Conservation (phyloP, 495 filamentous ascomycete genomes). For the Parathielavia appendiculata region DNA sequence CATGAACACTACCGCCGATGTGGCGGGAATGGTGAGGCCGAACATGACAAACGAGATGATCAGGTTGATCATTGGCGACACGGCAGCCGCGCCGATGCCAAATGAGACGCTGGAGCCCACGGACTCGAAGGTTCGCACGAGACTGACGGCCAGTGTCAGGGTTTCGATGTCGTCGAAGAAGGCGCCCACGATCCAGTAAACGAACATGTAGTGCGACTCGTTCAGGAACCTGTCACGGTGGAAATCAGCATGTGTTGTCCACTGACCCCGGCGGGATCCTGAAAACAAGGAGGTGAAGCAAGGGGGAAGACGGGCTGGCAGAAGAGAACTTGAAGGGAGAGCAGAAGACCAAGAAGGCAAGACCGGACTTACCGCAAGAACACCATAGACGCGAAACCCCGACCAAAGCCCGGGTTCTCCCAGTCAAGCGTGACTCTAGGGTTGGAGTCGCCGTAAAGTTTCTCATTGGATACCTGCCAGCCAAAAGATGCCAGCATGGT, state of each 20-base stretch:
- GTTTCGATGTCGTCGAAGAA: constrained; percentile 48
- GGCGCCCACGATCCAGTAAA: constrained; percentile 47
- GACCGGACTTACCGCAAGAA: constrained; percentile 19
- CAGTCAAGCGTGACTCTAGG: constrained; percentile 36
- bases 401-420: constrained; percentile 36
- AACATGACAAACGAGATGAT: constrained; percentile 43
- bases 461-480: constrained; percentile 41
- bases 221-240: constrained; percentile 30
- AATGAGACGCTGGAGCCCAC: constrained; percentile 48
- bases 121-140: constrained; percentile 47
- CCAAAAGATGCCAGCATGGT: constrained; percentile 34
- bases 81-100: constrained; percentile 42
- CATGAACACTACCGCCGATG: constrained; percentile 32
- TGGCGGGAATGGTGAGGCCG: constrained; percentile 37
- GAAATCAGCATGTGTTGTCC: background rate
- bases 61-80: constrained; percentile 42
- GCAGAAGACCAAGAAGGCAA: too few species aligned
- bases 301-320: too few species aligned
- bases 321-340: too few species aligned
- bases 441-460: constrained; percentile 30
- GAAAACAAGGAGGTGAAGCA: too few species aligned
- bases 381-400: constrained; percentile 39
- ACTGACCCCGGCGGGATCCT: too few species aligned
- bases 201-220: constrained; percentile 43
- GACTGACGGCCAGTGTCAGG: constrained; percentile 43